These are phyloP conservation scores for Monilinia polystroma DNA, from an alignment of 2,329 filamentous ascomycete species.

Conservation along the genomic window DNA sequence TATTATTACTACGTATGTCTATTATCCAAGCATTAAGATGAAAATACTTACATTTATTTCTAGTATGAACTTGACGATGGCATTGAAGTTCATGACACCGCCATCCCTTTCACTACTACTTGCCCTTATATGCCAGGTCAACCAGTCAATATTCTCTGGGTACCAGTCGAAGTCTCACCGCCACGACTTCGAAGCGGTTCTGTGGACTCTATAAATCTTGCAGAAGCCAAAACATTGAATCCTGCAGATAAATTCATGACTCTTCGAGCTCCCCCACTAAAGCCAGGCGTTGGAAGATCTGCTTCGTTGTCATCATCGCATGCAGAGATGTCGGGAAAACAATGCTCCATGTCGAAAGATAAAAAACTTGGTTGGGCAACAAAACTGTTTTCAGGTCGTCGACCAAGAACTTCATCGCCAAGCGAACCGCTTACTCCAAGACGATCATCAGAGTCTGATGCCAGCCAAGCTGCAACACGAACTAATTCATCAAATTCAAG, in stretches of 20 bases:
- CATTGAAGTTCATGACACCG: slow-evolving; percentile 71
- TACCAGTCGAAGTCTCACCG: slow-evolving; percentile 67
- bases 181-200: slow-evolving; percentile 64
- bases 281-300: slow-evolving; percentile 46
- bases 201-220: slow-evolving; percentile 56
- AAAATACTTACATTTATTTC: slow-evolving; percentile 27
- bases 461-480: slow-evolving; percentile 24
- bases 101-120: slow-evolving; percentile 69
- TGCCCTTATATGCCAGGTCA: slow-evolving; percentile 90
- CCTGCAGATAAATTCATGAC: slow-evolving; percentile 73
- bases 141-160: slow-evolving; percentile 76
- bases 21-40: slow-evolving; percentile 35
- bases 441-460: slow-evolving; percentile 14
- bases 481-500: slow-evolving; percentile 5
- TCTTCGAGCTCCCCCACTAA: slow-evolving; percentile 58
- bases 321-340: not conserved
- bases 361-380: slow-evolving; percentile 25
- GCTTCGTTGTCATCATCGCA: slow-evolving; percentile 2
- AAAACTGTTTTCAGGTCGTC: slow-evolving; percentile 16
- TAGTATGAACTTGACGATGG: slow-evolving; percentile 83
- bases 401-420: slow-evolving; percentile 40
- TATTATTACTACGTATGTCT: slow-evolving; percentile 91
- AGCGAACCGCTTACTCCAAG: slow-evolving; percentile 24
- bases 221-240: slow-evolving; percentile 71
- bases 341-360: slow-evolving; percentile 18